Evolutionary conservation across 2,329 filamentous ascomycete genomes (phyloP), one percentile per base, ranked within the genome.

Genomic region (Tolypocladium cylindrosporum): DNA sequence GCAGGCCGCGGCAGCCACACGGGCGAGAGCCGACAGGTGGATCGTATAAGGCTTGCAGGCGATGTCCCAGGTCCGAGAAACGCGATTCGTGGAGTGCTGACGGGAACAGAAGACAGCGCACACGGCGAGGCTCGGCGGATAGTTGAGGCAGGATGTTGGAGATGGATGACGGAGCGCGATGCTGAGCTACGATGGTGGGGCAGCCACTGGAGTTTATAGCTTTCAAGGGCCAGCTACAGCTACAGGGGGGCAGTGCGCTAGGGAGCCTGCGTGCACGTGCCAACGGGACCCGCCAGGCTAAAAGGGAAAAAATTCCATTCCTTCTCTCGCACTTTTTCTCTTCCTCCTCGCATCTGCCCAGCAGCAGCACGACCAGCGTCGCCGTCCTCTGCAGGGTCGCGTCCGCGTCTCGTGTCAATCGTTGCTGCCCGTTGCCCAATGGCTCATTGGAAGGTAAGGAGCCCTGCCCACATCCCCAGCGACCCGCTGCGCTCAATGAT

Each of bases 401-500:
- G 41, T 24, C 19, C 41, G 27, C 45, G 45, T 50, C 27, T n/a
- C 16, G 48, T 51, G 24, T 11, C 27, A 19, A 48, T 27, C 19
- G 16, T 11, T 36, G 48, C 27, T 51, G 16, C 14, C 27, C 45
- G 31, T 50, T 4, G 16, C 4, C 16, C 45, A n/a, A 50, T n/a
- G 45, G 45, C 31, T 19, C 19, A 7, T 36, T 36, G 48, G 36
- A 9, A 36, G 48, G 48, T 51, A 36, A 51, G 48, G 16, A 13
- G 48, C 9, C 19, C 27, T 51, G 9, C 8, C 10, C 48, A 3
- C 16, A 19, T 7, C 31, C 48, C 27, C 14, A 34, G 27, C 45
- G 45, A 34, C 27, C 24, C 24, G 24, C 14, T 53, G 51, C 37
- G 39, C 40, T 11, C 36, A 59, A 68, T 68, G 61, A 77, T 74